Evolutionary conservation across 225 moss, liverwort and hornwort genomes (phyloP).

Genomic region (Physcomitrellopsis africana): DNA sequence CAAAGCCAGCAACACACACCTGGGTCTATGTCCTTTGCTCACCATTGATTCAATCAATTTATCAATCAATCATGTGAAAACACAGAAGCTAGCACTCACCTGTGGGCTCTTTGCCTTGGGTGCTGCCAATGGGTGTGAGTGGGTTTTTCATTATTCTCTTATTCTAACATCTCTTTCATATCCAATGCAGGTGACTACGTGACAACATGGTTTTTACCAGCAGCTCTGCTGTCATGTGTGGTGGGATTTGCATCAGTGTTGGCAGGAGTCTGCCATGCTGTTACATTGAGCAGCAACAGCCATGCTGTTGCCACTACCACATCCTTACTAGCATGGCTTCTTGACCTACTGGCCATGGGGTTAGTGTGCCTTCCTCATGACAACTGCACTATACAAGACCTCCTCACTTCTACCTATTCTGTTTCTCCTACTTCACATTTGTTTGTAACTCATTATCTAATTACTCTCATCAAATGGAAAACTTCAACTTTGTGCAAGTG

Average conservation of each 20-base stretch:
- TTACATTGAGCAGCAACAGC: slow-evolving; percentile 30
- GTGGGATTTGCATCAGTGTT: slow-evolving; percentile 46
- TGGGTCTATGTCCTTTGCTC: too few relatives aligned
- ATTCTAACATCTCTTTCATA: neutral
- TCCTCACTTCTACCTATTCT: too few relatives aligned
- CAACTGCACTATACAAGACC: neutral
- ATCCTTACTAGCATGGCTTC: slow-evolving; percentile 51
- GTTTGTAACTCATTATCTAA: too few relatives aligned
- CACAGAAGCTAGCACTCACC: too few relatives aligned
- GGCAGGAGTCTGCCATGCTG: slow-evolving; percentile 36
- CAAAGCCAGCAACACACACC: too few relatives aligned
- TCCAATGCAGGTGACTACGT: slow-evolving; percentile 33
- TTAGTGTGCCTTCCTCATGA: neutral
- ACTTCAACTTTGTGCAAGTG: too few relatives aligned
- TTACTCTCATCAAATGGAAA: too few relatives aligned
- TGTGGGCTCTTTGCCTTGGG: too few relatives aligned
- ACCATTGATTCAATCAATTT: neutral
- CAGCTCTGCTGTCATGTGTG: slow-evolving; percentile 49
- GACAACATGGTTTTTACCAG: slow-evolving; percentile 51
- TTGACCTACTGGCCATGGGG: slow-evolving; percentile 51
- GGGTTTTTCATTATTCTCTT: too few relatives aligned
- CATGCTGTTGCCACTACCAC: slow-evolving; percentile 28
- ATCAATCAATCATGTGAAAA: too few relatives aligned
- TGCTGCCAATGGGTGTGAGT: too few relatives aligned
- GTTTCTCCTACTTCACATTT: too few relatives aligned